Percentiles rank a stretch among this genome's conserved stretches.
Evolutionary conservation across 805 yeast genomes (phyloP).

Genomic region (Millerago galiae): DNA sequence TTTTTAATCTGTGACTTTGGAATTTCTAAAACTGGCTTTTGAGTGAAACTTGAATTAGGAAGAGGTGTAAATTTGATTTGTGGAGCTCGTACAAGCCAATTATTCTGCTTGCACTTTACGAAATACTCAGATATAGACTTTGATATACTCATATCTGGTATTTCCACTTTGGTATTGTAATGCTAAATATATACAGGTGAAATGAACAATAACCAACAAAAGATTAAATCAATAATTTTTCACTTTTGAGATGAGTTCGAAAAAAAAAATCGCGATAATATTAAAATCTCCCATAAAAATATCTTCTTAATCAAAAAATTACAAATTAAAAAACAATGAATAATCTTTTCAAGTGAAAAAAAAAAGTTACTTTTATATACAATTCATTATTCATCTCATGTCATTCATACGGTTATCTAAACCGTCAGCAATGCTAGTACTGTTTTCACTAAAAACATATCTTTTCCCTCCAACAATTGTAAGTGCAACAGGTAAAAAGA

Average conservation of each 20-base stretch:
- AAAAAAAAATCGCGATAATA: no score
- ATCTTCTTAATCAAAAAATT: no score
- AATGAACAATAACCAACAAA: neutral
- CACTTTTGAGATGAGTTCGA: no score
- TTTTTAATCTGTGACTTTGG: no score
- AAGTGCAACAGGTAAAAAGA: slow-evolving; percentile 71
- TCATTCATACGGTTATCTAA: slow-evolving; percentile 17
- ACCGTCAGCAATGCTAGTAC: slow-evolving; percentile 28
- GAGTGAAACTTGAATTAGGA: slow-evolving; percentile 2
- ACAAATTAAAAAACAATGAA: no score
- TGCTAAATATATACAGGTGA: neutral
- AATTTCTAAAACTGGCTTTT: no score
- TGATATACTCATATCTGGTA: slow-evolving; percentile 7
- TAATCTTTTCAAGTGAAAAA: no score
- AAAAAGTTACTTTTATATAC: neutral
- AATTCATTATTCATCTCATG: slow-evolving; percentile 1
- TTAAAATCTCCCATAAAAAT: no score
- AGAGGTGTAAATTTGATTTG: neutral
- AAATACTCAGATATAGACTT: slow-evolving; percentile 6
- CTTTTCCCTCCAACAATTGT: slow-evolving; percentile 57
- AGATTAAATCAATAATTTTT: neutral
- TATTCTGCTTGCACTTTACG: slow-evolving; percentile 7
- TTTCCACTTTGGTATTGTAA: no score
- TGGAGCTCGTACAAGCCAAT: slow-evolving; percentile 7
- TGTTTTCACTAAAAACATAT: slow-evolving; percentile 34